Evolutionary conservation across 2,329 filamentous ascomycete genomes (phyloP), one percentile per base, ranked within the genome.

Genomic region (Xylaria arbuscula): DNA sequence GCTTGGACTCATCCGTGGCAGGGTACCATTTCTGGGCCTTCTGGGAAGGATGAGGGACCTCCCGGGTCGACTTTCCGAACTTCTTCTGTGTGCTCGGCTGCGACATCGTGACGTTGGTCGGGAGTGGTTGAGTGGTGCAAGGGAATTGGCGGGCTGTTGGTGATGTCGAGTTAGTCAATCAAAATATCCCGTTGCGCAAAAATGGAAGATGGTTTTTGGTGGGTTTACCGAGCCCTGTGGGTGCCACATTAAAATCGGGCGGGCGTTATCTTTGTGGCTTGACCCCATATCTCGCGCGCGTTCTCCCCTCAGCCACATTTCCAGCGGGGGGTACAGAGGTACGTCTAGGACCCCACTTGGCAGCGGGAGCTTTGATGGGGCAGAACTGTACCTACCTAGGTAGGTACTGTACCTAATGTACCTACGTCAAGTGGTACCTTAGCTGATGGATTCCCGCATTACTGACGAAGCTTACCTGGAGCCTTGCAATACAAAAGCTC

Each of bases 21-120:
- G 94, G 93, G 88, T 99, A 99, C 93, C 95, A 99, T 89, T 98
- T 98, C 89, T 93, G 90, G 81, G 95, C 95, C 93, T 97, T 97
- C 86, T 97, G 90, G 82, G 88, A 88, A 85, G 88, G 84, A 85
- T 92, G 90, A 84, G 93, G 94, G 84, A 98, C 91, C 85, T 92
- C 89, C 88, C 95, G 91, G 87, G 93, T 92, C 86, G 93, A 93
- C 90, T 96, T 96, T 88, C 94, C 94, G 89, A 97, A 98, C 89
- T 92, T 95, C 93, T 97, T 97, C 81, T 76, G 67, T 81, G 91
- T 93, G 86, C 89, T 87, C 80, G 85, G 85, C 80, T 83, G 85
- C 87, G 91, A 92, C 91, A 93, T 93, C 77, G 83, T 89, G 86
- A 88, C 87, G 88, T 81, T 85, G 84, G 81, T 80, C 80, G 72